phyloP scores from a whole-genome alignment of 371 early-diverging fungal species.

The Lichtheimia ornata region DNA sequence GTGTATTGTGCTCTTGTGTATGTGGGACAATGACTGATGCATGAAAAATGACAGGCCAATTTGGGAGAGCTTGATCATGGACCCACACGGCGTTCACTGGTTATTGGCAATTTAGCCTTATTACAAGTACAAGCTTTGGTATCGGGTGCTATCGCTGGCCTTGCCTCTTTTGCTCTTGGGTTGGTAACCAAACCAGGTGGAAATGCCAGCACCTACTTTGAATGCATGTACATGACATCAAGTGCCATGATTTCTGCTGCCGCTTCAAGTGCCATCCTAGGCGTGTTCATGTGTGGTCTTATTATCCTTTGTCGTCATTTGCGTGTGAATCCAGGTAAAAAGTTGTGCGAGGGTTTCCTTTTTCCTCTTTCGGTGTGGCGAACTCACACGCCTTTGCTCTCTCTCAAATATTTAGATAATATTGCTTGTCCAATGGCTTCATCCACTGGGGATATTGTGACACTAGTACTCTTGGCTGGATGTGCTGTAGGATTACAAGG shows the following conservation, averaged over 20 bases:
- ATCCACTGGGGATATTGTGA: constrained; percentile 67
- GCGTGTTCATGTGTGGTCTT: constrained; percentile 69
- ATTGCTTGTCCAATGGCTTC: constrained; percentile 69
- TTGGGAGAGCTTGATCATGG: constrained; percentile 64
- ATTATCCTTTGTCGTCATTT: constrained; percentile 63
- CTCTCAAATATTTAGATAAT: constrained; percentile 38
- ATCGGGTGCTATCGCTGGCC: constrained; percentile 69
- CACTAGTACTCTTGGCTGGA: constrained; percentile 57
- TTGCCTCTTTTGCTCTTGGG: constrained; percentile 66
- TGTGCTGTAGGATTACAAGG: constrained; percentile 47
- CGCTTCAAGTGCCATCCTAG: constrained; percentile 72
- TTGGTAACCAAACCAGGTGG: constrained; percentile 55
- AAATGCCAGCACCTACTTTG: constrained; percentile 38
- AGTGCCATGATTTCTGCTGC: constrained; percentile 72
- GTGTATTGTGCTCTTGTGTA: background rate
- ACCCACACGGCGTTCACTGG: constrained; percentile 46
- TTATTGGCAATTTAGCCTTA: constrained; percentile 69
- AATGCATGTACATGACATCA: constrained; percentile 68
- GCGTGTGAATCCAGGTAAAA: constrained; percentile 79
- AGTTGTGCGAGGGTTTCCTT: background rate
- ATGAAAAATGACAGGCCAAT: constrained; percentile 50
- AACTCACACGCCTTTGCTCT: background rate
- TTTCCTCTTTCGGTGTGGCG: background rate
- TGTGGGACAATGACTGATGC: no score
- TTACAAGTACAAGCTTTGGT: constrained; percentile 73